Evolutionary conservation across 768 basidiomycete genomes (phyloP).

Genomic region (Lanmaoa rubissima): DNA sequence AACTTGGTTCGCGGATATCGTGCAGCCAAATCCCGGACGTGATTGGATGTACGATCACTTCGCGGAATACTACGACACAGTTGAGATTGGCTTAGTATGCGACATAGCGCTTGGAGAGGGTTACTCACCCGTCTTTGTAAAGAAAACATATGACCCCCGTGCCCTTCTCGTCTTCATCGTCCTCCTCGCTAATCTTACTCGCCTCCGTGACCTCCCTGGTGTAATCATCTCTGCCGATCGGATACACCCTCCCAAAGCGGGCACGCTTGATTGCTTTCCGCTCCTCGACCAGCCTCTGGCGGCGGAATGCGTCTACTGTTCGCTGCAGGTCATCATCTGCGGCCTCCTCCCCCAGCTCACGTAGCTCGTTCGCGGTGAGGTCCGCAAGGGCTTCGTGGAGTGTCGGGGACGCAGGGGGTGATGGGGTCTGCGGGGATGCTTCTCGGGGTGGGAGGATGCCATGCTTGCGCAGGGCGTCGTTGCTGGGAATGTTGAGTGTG

Average conservation of each 20-base stretch:
- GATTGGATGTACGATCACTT: conserved; percentile 71
- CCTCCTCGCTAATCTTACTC: conserved; percentile 66
- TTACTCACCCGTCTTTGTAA: conserved; percentile 88
- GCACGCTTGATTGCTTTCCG: conserved; percentile 54
- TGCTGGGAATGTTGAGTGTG: conserved; percentile 46
- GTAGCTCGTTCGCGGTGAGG: conserved; percentile 59
- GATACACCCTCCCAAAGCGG: conserved; percentile 81
- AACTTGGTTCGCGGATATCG: conserved; percentile 92
- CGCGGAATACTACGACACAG: conserved; percentile 61
- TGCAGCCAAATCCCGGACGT: conserved; percentile 71
- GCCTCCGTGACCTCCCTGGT: conserved; percentile 94
- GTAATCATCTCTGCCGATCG: conserved; percentile 91
- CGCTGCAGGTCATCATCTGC: conserved; percentile 75
- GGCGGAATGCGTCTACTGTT: conserved; percentile 62
- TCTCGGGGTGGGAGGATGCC: conserved; percentile 84
- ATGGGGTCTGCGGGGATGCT: conserved; percentile 68
- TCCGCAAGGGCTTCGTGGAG: conserved; percentile 67
- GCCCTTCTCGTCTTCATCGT: conserved; percentile 64
- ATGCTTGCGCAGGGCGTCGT: conserved; percentile 89
- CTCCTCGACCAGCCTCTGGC: conserved; percentile 65
- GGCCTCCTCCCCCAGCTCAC: conserved; percentile 69
- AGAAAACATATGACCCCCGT: conserved; percentile 94
- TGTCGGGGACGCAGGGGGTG: conserved; percentile 74
- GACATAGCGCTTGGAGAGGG: neutral
- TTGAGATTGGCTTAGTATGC: neutral